Evolutionary conservation across 257 asterid species (phyloP).

Genomic region (Solanum phureja): DNA sequence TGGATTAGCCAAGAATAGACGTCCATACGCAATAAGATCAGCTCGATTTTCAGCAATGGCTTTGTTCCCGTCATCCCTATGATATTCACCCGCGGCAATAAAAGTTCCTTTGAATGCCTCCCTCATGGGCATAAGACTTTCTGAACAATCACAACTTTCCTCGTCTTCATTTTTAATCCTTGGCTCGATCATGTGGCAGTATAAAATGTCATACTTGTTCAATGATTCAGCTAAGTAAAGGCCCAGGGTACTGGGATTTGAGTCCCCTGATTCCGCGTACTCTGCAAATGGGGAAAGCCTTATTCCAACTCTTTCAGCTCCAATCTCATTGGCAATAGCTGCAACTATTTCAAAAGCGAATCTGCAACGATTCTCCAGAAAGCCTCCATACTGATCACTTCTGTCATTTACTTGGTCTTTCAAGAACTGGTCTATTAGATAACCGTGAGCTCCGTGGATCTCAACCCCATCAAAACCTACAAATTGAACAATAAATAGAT

Average conservation of each 20-base stretch:
- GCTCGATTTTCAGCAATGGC: neutral
- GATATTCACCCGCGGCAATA: too few species aligned
- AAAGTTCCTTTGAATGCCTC: too few species aligned
- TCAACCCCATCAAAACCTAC: conserved; percentile 68
- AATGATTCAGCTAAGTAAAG: conserved; percentile 44
- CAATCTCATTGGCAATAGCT: conserved; percentile 34
- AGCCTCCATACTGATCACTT: conserved; percentile 63
- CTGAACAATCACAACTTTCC: conserved; percentile 19
- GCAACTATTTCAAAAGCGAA: conserved; percentile 47
- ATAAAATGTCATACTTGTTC: conserved; percentile 31
- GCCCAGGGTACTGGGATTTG: conserved; percentile 51
- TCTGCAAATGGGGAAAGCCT: conserved; percentile 56
- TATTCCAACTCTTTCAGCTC: conserved; percentile 53
- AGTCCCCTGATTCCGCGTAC: conserved; percentile 31
- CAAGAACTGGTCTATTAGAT: conserved; percentile 55
- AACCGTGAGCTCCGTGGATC: conserved; percentile 71
- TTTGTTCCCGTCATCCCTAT: too few species aligned
- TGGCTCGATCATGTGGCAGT: conserved; percentile 68
- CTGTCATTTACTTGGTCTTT: conserved; percentile 61
- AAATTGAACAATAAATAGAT: neutral
- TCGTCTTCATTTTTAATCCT: conserved; percentile 21
- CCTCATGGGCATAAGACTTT: conserved; percentile 24
- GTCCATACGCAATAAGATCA: conserved; percentile 59
- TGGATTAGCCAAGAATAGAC: conserved; percentile 45
- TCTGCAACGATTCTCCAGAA: conserved; percentile 56